Evolutionary conservation across 495 filamentous ascomycete species (phyloP), one percentile per base, ranked within the genome.

Genomic region (Neurospora sp.): DNA sequence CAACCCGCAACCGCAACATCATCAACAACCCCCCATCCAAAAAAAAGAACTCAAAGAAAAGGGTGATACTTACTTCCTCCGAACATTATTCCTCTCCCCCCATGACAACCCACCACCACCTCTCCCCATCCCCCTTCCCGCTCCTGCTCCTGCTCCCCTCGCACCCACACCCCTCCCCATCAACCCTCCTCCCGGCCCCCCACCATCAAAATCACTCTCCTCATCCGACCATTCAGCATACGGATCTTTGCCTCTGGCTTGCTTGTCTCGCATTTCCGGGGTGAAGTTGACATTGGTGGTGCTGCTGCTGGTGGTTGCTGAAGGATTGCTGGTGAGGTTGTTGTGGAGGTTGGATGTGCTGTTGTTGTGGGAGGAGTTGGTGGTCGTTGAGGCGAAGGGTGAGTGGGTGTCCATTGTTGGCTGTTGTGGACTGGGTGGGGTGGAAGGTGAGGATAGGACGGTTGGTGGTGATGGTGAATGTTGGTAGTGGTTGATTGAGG

Each of bases 161-260:
- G 14, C 23, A 62, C 54, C 54, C 8, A 4, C 27, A 35, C 14
- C 54, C 8, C 27, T n/a, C n/a, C n/a, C n/a, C n/a, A n/a, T n/a
- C 54, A 66, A 1, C 18, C 27, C 27, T 66, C 54, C 54, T 1
- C 54, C 54, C 46, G 27, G 14, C 1, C n/a, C 44, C 41, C 54
- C 54, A 18, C 54, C 54, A 14, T 66, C 54, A 66, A 66, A 66
- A 66, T 66, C 54, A 18, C 54, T 66, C 23, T 66, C 54, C 27
- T 66, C 54, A 66, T 66, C 54, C 14, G 54, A 66, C 54, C 54
- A 2, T 18, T 66, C 54, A 16, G 54, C 54, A 66, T 85, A 86
- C 2, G 85, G 85, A 75, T 87, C 82, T 72, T 86, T 87, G 27
- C 86, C 86, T n/a, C 87, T 79, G 5, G 87, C 85, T 76, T 89